These are phyloP conservation scores for Solanum infundibuliforme DNA, from an alignment of 257 asterid species.

Conservation along the genomic window DNA sequence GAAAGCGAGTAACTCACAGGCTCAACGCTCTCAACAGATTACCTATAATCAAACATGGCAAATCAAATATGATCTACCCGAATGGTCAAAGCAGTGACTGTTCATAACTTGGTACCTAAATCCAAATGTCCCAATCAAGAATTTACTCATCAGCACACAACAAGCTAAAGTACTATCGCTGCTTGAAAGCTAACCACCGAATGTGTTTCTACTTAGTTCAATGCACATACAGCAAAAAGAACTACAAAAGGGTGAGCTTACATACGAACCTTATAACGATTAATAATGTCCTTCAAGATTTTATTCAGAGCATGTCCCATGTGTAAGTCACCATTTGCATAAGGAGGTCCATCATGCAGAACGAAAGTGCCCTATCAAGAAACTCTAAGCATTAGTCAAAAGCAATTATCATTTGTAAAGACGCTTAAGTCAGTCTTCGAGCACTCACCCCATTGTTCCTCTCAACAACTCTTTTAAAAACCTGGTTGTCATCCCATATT, in stretches of 20 bases:
- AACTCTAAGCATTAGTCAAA: constrained; percentile 19
- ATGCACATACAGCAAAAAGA: neutral
- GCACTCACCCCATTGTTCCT: constrained; percentile 72
- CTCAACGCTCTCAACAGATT: neutral
- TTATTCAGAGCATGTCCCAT: constrained; percentile 97
- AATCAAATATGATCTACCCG: neutral
- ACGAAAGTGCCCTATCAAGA: constrained; percentile 76
- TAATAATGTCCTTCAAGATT: constrained; percentile 92
- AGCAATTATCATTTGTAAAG: neutral
- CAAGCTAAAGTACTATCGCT: neutral
- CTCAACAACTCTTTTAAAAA: constrained; percentile 54
- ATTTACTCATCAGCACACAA: neutral
- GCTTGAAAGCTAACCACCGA: neutral
- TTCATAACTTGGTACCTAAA: neutral
- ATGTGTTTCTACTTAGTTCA: neutral
- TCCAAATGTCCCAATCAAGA: neutral
- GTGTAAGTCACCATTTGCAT: constrained; percentile 97
- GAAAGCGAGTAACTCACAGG: neutral
- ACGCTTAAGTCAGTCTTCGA: neutral
- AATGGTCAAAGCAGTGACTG: neutral
- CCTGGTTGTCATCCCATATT: constrained; percentile 88
- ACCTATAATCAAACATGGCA: neutral
- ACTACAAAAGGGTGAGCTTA: neutral
- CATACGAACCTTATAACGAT: constrained; percentile 73
- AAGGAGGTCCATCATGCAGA: constrained; percentile 99